Percentiles rank a stretch among this genome's conserved stretches.
phyloP scores from a whole-genome alignment of 805 yeast genomes.

The Wickerhamiella qilinensis region DNA sequence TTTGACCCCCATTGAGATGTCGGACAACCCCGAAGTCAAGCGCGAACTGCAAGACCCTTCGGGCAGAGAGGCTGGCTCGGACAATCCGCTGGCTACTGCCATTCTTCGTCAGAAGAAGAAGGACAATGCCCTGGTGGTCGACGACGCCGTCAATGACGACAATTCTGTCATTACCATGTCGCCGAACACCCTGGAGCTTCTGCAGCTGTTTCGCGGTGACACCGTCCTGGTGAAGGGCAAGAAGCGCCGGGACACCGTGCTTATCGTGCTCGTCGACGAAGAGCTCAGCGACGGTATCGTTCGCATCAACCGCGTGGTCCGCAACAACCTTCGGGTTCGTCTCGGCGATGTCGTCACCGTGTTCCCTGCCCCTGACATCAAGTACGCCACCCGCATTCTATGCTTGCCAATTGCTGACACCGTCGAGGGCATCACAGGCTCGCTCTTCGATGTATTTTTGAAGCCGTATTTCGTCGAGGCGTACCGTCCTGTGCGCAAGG shows the following conservation, averaged over 20 bases:
- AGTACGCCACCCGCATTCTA: slow-evolving; percentile 86
- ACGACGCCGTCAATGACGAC: slow-evolving; percentile 94
- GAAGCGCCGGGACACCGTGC: slow-evolving; percentile 93
- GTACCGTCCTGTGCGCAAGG: slow-evolving; percentile 95
- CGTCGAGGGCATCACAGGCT: slow-evolving; percentile 94
- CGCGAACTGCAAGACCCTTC: slow-evolving; percentile 5
- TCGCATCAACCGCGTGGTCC: slow-evolving; percentile 85
- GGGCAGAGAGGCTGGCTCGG: slow-evolving; percentile 20
- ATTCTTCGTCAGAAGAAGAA: slow-evolving; percentile 95
- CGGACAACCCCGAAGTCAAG: neutral
- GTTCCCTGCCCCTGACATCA: slow-evolving; percentile 95
- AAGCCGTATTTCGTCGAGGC: slow-evolving; percentile 99
- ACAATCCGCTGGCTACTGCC: slow-evolving; percentile 83
- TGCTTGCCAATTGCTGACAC: slow-evolving; percentile 96
- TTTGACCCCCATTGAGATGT: neutral
- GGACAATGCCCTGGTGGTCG: slow-evolving; percentile 86
- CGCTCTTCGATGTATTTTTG: slow-evolving; percentile 85
- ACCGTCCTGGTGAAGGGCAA: slow-evolving; percentile 95
- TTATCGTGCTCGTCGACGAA: slow-evolving; percentile 90
- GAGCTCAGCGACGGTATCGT: slow-evolving; percentile 93
- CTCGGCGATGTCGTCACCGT: slow-evolving; percentile 83
- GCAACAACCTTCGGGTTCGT: slow-evolving; percentile 87
- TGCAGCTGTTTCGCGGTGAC: slow-evolving; percentile 94
- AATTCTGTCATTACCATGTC: slow-evolving; percentile 89
- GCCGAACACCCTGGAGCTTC: slow-evolving; percentile 83